Evolutionary conservation across 1,139 yeast species (phyloP), one percentile per base, ranked within the genome.

Genomic region (Casaregolazyma suthepensis): DNA sequence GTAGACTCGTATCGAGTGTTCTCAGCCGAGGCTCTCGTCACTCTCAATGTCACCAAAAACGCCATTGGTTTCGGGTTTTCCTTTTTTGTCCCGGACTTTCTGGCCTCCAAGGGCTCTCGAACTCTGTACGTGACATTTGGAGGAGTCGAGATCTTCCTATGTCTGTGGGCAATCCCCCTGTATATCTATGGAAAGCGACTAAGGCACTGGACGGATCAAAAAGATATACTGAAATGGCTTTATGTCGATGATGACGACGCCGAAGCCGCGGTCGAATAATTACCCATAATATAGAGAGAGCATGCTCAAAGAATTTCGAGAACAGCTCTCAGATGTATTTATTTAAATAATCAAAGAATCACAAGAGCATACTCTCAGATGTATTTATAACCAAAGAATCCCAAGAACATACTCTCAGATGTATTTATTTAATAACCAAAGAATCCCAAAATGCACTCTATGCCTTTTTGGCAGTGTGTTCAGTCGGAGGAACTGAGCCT

Each of bases 21-120:
- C 70, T 84, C 87, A 0, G 76, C 81, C 7, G 87, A 82, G 63
- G 74, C 82, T 0, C 71, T 82, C 50, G 87, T 82, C 2, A 73
- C 83, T 10, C 71, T 81, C 54, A 81, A 81, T 63, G 71, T 82
- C 52, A 66, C 74, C 54, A 82, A 82, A 63, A 82, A 82, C 61
- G 66, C 78, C 6, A 54, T 81, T 29, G 86, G 86, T 5, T 80
- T 82, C 61, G 65, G 76, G 13, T 81, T 82, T 61, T 79, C 85
- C 1, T 70, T 81, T 37, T 81, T 82, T 66, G 82, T 80, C 60
- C 80, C 77, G 51, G 63, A 69, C 20, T 80, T 79, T 56, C 68
- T 74, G 46, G 72, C 68, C 49, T 55, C 64, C 2, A 61, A 71
- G n/a, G 84, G 85, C 10, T 65, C 77, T 29, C 72, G 73, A 54